Percentiles rank a stretch among this genome's conserved stretches.
Conservation (phyloP, 2,329 filamentous ascomycete genomes). For the Ceratocystis variospora region DNA sequence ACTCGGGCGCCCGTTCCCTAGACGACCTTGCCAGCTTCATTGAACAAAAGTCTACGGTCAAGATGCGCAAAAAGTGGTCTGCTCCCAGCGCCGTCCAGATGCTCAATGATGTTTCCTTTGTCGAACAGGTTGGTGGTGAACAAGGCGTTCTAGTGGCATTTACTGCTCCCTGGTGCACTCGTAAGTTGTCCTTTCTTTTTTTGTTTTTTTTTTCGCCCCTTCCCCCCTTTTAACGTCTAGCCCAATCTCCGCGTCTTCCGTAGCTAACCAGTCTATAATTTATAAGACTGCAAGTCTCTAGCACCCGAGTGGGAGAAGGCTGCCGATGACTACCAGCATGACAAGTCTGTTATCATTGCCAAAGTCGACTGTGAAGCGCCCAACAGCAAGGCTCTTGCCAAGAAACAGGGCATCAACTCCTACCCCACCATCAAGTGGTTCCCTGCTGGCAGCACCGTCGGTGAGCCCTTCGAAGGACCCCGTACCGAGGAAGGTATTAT, state of each 20-base stretch:
- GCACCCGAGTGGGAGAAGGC: constrained; percentile 83
- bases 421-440: constrained; percentile 99
- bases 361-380: constrained; percentile 91
- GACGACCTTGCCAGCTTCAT: constrained; percentile 75
- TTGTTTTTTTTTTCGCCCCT: neutral
- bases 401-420: constrained; percentile 62
- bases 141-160: constrained; percentile 92
- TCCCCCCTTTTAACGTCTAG: neutral
- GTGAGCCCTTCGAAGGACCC: constrained; percentile 57
- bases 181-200: constrained; percentile 43
- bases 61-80: constrained; percentile 61
- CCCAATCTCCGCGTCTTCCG: too few relatives aligned
- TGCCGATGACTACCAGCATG: constrained; percentile 65
- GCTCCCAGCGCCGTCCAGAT: constrained; percentile 62
- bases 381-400: constrained; percentile 64
- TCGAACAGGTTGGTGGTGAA: constrained; percentile 62
- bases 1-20: constrained; percentile 73
- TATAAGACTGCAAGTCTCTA: constrained; percentile 84
- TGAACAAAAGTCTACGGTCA: constrained; percentile 71
- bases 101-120: constrained; percentile 69
- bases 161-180: constrained; percentile 96
- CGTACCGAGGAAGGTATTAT: constrained; percentile 67
- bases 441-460: constrained; percentile 63
- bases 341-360: constrained; percentile 69
- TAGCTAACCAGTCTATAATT: neutral